phyloP scores from a whole-genome alignment of 306 rosid species.

The Quercus rubra region DNA sequence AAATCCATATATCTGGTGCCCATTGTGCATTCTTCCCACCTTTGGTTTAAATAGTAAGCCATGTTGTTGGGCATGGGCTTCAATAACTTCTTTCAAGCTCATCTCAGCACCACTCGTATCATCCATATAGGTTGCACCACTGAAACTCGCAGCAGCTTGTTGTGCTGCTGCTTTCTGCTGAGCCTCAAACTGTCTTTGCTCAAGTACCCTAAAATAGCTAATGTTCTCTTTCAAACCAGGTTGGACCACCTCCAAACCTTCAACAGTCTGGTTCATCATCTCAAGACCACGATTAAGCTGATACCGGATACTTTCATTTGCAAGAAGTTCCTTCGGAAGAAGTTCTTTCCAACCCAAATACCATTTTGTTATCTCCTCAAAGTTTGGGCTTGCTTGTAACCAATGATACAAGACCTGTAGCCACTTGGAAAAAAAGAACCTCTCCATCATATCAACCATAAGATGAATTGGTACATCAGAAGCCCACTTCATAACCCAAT shows the following conservation, averaged over 20 bases:
- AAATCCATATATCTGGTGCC: slow-evolving; percentile 81
- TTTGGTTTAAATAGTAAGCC: slow-evolving; percentile 74
- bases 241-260: slow-evolving; percentile 85
- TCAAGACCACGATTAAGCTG: slow-evolving; percentile 81
- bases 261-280: slow-evolving; percentile 90
- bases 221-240: slow-evolving; percentile 89
- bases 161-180: slow-evolving; percentile 83
- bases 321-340: slow-evolving; percentile 75
- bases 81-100: slow-evolving; percentile 58
- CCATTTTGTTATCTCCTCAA: slow-evolving; percentile 89
- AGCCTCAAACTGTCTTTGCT: slow-evolving; percentile 92
- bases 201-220: slow-evolving; percentile 74
- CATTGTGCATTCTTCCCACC: slow-evolving; percentile 75
- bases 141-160: slow-evolving; percentile 57
- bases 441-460: slow-evolving; percentile 90
- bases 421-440: slow-evolving; percentile 81
- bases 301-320: slow-evolving; percentile 72
- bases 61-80: slow-evolving; percentile 76
- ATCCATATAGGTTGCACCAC: slow-evolving; percentile 30
- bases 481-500: slow-evolving; percentile 91
- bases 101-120: slow-evolving; percentile 24
- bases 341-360: slow-evolving; percentile 89
- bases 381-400: slow-evolving; percentile 79
- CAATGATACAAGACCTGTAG: slow-evolving; percentile 83
- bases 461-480: slow-evolving; percentile 74